These are phyloP conservation scores for Talaromyces nanjingensis DNA, from an alignment of 495 filamentous ascomycete genomes.

Conservation along the genomic window DNA sequence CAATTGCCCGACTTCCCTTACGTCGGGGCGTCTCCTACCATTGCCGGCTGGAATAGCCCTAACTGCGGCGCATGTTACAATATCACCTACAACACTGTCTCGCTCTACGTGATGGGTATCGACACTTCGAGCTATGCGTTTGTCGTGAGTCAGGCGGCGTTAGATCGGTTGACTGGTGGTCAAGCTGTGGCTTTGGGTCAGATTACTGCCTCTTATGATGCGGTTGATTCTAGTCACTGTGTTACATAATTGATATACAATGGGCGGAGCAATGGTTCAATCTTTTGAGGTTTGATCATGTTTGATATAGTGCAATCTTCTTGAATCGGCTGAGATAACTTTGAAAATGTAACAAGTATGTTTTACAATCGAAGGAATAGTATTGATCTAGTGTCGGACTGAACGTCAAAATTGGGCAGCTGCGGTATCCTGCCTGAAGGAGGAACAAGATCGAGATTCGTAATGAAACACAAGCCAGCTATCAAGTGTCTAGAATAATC, in stretches of 20 bases:
- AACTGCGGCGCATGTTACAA: slow-evolving; percentile 67
- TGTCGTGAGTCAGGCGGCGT: slow-evolving; percentile 57
- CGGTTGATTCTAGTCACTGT: not conserved
- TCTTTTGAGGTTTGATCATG: not conserved
- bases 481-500: not conserved
- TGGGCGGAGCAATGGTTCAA: not conserved
- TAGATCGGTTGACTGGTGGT: slow-evolving; percentile 59
- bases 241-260: not conserved
- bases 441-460: too few relatives aligned
- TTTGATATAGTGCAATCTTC: not conserved
- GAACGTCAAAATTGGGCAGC: too few relatives aligned
- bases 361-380: too few relatives aligned
- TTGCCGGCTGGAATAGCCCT: slow-evolving; percentile 50
- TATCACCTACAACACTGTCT: slow-evolving; percentile 50
- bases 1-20: slow-evolving; percentile 47
- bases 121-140: slow-evolving; percentile 55
- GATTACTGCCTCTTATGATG: slow-evolving; percentile 41
- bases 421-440: too few relatives aligned
- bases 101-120: slow-evolving; percentile 60
- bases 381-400: too few relatives aligned
- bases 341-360: not conserved
- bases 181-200: slow-evolving; percentile 49
- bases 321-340: not conserved
- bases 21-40: slow-evolving; percentile 56
- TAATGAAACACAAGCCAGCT: not conserved